These are phyloP conservation scores for Gracilaria gracilis DNA, from an alignment of 23 red algal species.

Conservation along the genomic window DNA sequence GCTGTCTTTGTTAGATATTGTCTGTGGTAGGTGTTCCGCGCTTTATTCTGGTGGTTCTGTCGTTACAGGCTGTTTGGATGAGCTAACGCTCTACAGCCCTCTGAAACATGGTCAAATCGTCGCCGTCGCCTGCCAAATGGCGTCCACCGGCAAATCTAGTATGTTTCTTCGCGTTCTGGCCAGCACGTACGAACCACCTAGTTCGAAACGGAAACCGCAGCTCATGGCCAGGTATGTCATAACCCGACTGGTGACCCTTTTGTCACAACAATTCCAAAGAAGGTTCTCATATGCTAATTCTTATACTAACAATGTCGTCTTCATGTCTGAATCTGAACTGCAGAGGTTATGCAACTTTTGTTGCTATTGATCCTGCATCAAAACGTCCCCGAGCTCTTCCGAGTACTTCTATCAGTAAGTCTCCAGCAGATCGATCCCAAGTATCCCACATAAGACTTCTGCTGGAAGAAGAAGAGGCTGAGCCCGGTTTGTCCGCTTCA, in stretches of 20 bases:
- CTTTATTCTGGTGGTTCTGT: constrained; percentile 48
- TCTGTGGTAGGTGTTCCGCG: constrained; percentile 35
- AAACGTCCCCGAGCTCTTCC: constrained; percentile 10
- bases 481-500: neutral
- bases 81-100: constrained; percentile 13
- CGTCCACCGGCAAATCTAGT: constrained; percentile 18
- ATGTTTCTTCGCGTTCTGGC: constrained; percentile 24
- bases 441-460: constrained; percentile 9
- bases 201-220: neutral
- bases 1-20: constrained; percentile 45
- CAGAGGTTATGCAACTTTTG: constrained; percentile 40
- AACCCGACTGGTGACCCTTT: too few relatives aligned
- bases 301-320: neutral
- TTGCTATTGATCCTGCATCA: constrained; percentile 15
- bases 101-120: constrained; percentile 25
- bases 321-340: neutral
- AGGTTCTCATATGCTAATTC: neutral
- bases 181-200: neutral
- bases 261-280: too few relatives aligned
- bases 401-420: neutral
- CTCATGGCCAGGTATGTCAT: constrained; percentile 1
- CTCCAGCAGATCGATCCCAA: neutral
- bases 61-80: constrained; percentile 47
- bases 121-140: constrained; percentile 12
- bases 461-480: neutral